Evolutionary conservation across 257 asterid species (phyloP), one percentile per base, ranked within the genome.

Genomic region (Anisodus acutangulus): DNA sequence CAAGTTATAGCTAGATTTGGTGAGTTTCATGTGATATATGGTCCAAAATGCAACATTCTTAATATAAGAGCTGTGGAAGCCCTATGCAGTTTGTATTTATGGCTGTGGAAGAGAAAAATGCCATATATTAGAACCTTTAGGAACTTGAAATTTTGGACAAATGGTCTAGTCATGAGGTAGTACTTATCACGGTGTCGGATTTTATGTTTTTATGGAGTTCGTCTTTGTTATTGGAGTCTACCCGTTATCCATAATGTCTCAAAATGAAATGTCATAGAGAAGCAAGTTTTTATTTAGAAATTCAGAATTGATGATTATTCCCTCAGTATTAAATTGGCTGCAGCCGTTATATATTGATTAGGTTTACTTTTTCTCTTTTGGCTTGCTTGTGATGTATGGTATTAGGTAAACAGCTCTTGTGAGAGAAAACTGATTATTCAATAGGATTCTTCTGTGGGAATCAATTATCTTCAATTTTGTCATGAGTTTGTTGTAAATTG

Each of bases 101-200:
- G 80, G 60, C 10, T 45, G n/a, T 72, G 59, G 60, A 19, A 19
- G 6, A 72, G 39, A 13, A 43, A n/a, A 71, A n/a, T 8, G 13
- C 55, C 79, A 17, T 70, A 59, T 74, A 19, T 83, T 60, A 58
- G 2, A 59, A 43, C 66, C 10, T 19, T 47, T n/a, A 71, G 19
- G 59, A 47, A 19, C 43, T 47, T 72, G 41, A 85, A 85, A 86
- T 79, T 79, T 57, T 64, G 74, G 45, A 82, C 79, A 85, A 60
- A 39, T 82, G 86, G 88, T 89, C 84, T 78, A 85, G 68, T 79
- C 85, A 82, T n/a, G 62, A 79, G 69, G 78, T 85, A 85, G 88
- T 79, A 79, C 81, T 85, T 82, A 78, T 69, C 79, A 64, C 78
- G 78, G 83, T 76, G 60, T 78, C 39, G 43, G 83, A 85, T 84